A percentile compares a stretch with the other conserved stretches of the same genome.
Conservation (phyloP, 495 filamentous ascomycete genomes). For the Penicillium verhagenii region DNA sequence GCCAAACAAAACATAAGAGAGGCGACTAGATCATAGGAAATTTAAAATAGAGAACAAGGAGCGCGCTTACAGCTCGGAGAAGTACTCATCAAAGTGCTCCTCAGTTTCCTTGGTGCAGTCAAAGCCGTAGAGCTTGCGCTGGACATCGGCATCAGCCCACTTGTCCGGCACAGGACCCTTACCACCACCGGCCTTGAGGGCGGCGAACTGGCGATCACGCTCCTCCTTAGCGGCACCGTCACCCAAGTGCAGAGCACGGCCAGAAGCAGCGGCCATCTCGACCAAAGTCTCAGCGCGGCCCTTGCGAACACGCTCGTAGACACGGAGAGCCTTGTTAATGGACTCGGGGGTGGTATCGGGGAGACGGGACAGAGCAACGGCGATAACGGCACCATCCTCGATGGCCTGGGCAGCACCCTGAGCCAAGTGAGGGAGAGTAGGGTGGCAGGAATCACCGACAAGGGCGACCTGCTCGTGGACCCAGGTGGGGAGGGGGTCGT, state of each 20-base stretch:
- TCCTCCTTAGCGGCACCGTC: constrained; percentile 74
- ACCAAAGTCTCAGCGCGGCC: constrained; percentile 67
- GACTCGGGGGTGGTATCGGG: constrained; percentile 52
- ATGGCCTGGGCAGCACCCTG: constrained; percentile 88
- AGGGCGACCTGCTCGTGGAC: constrained; percentile 64
- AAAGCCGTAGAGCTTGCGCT: constrained; percentile 72
- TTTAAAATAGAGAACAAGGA: constrained; percentile 1
- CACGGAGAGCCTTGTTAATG: constrained; percentile 62
- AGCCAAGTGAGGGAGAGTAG: constrained; percentile 71
- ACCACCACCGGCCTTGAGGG: constrained; percentile 49
- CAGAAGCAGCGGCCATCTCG: constrained; percentile 65
- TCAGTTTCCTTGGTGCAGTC: constrained; percentile 62
- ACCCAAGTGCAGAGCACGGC: constrained; percentile 68
- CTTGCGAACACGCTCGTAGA: constrained; percentile 74
- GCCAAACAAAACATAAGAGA: background rate
- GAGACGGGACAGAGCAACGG: constrained; percentile 58
- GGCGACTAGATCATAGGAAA: background rate
- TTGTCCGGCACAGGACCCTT: constrained; percentile 67
- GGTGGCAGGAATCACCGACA: constrained; percentile 77
- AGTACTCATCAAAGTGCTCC: constrained; percentile 61
- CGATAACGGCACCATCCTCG: constrained; percentile 73
- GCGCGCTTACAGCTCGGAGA: constrained; percentile 37
- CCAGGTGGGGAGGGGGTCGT: constrained; percentile 70
- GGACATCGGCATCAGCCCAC: constrained; percentile 79
- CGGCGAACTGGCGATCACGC: constrained; percentile 68